phyloP scores from a whole-genome alignment of 2,329 filamentous ascomycete genomes.

The Verticillium albo-atrum region DNA sequence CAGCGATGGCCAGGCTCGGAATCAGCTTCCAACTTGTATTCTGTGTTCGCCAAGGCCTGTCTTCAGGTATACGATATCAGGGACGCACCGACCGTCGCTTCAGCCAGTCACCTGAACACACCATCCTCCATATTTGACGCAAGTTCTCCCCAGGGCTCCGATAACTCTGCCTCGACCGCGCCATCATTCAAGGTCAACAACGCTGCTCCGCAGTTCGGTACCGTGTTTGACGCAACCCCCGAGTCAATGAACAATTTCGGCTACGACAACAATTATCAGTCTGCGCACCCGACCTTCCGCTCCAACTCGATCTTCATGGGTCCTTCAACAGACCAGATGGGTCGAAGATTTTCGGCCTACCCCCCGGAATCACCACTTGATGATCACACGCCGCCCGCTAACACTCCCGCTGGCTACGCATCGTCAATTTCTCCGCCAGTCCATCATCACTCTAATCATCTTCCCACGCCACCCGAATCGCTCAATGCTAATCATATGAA shows the following conservation, averaged over 20 bases:
- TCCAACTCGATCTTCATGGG: slow-evolving; percentile 64
- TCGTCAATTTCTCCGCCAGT: slow-evolving; percentile 14
- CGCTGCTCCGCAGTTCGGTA: slow-evolving; percentile 53
- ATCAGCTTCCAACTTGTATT: slow-evolving; percentile 79
- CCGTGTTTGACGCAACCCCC: slow-evolving; percentile 52
- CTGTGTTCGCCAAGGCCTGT: slow-evolving; percentile 79
- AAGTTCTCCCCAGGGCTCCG: slow-evolving; percentile 41
- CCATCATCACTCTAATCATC: slow-evolving; percentile 13
- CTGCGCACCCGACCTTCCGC: slow-evolving; percentile 52
- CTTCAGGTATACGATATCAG: slow-evolving; percentile 77
- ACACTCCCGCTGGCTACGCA: slow-evolving; percentile 15
- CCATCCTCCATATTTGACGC: slow-evolving; percentile 44
- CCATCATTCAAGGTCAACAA: slow-evolving; percentile 24
- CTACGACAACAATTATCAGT: slow-evolving; percentile 35
- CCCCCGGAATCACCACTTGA: slow-evolving; percentile 48
- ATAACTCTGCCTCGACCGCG: slow-evolving; percentile 27
- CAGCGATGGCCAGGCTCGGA: slow-evolving; percentile 89
- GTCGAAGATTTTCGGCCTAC: slow-evolving; percentile 60
- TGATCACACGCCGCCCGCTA: slow-evolving; percentile 27
- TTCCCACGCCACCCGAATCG: slow-evolving; percentile 42
- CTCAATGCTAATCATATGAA: slow-evolving; percentile 19
- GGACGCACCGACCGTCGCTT: slow-evolving; percentile 30
- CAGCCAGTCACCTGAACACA: slow-evolving; percentile 31
- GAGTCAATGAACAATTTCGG: slow-evolving; percentile 46
- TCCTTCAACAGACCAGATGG: slow-evolving; percentile 49